Conservation (phyloP, 1,284 basidiomycete genomes). For the Xerocomus cyaneibrunnescens region DNA sequence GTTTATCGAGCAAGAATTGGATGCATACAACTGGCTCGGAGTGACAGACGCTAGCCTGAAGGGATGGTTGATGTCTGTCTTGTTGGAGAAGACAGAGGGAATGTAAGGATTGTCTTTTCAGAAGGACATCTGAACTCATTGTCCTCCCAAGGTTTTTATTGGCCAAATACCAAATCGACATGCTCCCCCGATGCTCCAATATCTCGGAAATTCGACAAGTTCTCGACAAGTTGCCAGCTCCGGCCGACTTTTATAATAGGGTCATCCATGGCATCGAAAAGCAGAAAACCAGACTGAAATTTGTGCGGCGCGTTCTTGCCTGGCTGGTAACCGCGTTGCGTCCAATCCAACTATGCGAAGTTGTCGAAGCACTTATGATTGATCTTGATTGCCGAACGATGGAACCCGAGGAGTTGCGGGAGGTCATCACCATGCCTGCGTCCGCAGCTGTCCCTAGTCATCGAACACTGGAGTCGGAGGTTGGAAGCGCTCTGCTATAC, state of each 20-base stretch:
- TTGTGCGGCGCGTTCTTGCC: background rate
- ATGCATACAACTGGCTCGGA: background rate
- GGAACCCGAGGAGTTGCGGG: background rate
- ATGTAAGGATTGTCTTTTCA: background rate
- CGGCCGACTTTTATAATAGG: background rate
- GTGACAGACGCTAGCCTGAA: background rate
- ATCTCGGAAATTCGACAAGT: background rate
- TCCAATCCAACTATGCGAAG: constrained; percentile 10
- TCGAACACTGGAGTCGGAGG: background rate
- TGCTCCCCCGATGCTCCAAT: background rate
- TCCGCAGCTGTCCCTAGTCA: background rate
- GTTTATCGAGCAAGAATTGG: background rate
- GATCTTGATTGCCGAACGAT: background rate
- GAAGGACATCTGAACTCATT: background rate
- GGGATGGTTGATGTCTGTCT: background rate
- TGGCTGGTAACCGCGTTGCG: constrained; percentile 10
- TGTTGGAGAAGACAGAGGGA: background rate
- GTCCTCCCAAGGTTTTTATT: background rate
- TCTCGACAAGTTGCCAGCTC: background rate
- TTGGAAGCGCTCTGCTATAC: background rate
- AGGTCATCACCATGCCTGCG: background rate
- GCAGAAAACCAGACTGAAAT: background rate
- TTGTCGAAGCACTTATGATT: constrained; percentile 10
- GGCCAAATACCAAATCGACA: background rate
- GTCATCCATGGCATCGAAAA: background rate